Base-by-base conservation (phyloP, 2,329 filamentous ascomycete genomes). In the Botrytis deweyae region DNA sequence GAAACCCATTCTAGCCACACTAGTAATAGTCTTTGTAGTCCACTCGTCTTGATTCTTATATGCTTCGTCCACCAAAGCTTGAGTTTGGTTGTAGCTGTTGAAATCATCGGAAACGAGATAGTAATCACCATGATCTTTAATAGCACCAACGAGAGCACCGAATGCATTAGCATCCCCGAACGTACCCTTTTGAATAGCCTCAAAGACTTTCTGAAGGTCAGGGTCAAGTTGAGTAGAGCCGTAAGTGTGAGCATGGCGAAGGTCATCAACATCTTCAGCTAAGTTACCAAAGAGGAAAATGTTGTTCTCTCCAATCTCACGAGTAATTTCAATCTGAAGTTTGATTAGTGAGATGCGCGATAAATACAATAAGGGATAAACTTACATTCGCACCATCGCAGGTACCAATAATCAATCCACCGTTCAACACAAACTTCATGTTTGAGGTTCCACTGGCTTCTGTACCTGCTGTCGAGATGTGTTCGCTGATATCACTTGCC, bases 361-460 rank as follows among this genome's bases (percentile, higher is more conserved):
- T n/a, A 33, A 18, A 20, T 33, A 25, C 22, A 61, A 36, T 20
- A 20, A 49, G 42, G 22, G 40, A 44, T 20, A 61, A 20, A 86
- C 91, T 87, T 87, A 96, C 94, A 81, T 99, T 99, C 76, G 96
- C 96, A 81, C 96, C 96, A 80, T 99, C 96, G 82, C 95, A 98
- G 33, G 96, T 99, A 79, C 96, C 96, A 79, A 99, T 99, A 80
- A 99, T 97, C 75, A 99, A 87, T 76, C 96, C 96, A 77, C 96
- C 96, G 80, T 98, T 99, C 80, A 99, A 88, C 22, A 98, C 96
- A 83, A 99, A 99, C 84, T 99, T 99, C 96, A 99, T 99, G 89
- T 99, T 99, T 81, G 93, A 97, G 20, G 94, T 97, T 76, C 95
- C 95, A 76, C 88, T 91, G 33, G 89, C 89, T 87, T 99, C 96